Evolutionary conservation across 2,329 filamentous ascomycete species (phyloP), one percentile per base, ranked within the genome.

Genomic region (Colletotrichum sp.): DNA sequence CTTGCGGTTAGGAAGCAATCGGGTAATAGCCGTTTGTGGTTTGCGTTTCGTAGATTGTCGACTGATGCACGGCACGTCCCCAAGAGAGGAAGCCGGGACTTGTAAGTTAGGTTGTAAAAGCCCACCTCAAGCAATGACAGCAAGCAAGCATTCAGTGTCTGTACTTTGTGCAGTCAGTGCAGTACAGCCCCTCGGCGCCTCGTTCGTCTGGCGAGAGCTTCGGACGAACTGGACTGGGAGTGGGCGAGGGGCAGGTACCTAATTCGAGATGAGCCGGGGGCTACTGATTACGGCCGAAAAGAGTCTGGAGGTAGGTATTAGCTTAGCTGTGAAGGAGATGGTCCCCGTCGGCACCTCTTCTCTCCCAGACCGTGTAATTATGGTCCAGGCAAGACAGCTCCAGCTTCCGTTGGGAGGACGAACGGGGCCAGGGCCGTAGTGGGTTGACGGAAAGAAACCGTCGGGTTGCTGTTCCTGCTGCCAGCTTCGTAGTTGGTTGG

Each of bases 151-250:
- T 13, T 16, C 27, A 18, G 57, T 33, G 31, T 33, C 31, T 33
- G 31, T 33, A 33, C 31, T 33, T 33, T 33, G 43, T 16, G 29
- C 18, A 21, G 29, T 36, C 18, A 21, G 29, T 36, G 47, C 61
- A 16, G 69, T 72, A 72, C 71, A 73, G 67, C 71, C 71, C 71
- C 67, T 70, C 71, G 67, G 67, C 71, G 71, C 71, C 71, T 65
- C 71, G 54, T 59, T 73, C 16, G 67, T 65, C 38, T 61, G 61
- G 61, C 24, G 24, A 62, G 16, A 33, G 38, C 38, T 55, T 68
- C 55, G 38, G 55, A 62, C 55, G 55, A 51, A 58, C 54, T 34
- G 61, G 67, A 47, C 38, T n/a, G 31, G 24, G 47, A 24, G 27
- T 18, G 36, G n/a, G 29, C 69, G 36, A 34, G 21, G 61, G 21